Evolutionary conservation across 495 filamentous ascomycete species (phyloP), one percentile per base, ranked within the genome.

Genomic region (Copromyces sp.): DNA sequence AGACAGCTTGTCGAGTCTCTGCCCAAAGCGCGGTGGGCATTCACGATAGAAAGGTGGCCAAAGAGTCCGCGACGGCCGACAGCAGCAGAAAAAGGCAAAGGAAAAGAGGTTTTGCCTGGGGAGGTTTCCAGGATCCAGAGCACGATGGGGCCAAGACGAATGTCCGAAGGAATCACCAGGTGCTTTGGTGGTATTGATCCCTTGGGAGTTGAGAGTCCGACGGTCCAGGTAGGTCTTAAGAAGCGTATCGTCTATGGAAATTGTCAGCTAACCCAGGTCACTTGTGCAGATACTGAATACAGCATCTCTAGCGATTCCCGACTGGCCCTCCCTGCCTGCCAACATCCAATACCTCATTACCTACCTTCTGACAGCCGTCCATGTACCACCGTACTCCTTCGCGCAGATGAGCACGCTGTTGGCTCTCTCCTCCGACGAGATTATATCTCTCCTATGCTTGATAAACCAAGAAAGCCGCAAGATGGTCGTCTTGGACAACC

Each of bases 261-360:
- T 9, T 14, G 9, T 14, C 68, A 11, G 16, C 68, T 72, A 38
- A 69, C 59, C 41, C 41, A 68, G 39, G 1, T 4, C n/a, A 4
- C 11, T 29, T 24, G 47, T 4, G 11, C 32, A 20, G 14, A 37
- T 39, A 39, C 70, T 9, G 9, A 41, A 61, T 14, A 68, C 47
- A 39, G 39, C 17, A 24, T 11, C 4, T 53, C 32, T 12, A 68
- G 53, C 44, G 4, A 11, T 16, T 65, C 42, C 70, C 32, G 47
- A 42, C 47, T 78, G 76, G 76, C 9, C 68, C 0, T 71, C 73
- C 29, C 73, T 78, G 3, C 24, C 75, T 12, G 68, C 73, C 32
- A 61, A 68, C 24, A 72, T 74, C 71, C 74, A 75, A 42, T 78
- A 69, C 29, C 68, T 74, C 53, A 76, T 73, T 59, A 65, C 73